Percentiles rank a stretch among this genome's conserved stretches.
Conservation (phyloP, 73 alveolate genomes). For the Paramecium octaurelia region DNA sequence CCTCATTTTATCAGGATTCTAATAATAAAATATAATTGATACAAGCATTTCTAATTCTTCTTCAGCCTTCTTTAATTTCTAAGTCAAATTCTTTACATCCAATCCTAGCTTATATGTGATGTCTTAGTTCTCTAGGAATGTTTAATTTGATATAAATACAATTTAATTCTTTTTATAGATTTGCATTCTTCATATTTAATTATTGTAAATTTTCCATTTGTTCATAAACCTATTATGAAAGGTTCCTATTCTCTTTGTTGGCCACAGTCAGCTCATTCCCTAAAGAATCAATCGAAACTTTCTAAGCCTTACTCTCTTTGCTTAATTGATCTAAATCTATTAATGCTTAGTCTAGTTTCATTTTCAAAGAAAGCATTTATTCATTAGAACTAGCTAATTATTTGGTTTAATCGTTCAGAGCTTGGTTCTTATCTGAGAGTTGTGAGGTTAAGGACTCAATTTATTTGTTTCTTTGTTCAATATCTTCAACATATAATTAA, state of each 20-base stretch:
- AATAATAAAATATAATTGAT: background rate
- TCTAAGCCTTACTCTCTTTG: background rate
- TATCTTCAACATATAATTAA: background rate
- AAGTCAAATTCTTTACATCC: background rate
- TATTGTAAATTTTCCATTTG: background rate
- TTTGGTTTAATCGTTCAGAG: background rate
- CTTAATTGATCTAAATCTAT: background rate
- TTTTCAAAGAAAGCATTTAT: background rate
- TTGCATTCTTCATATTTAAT: background rate
- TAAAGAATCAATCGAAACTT: background rate
- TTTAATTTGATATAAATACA: background rate
- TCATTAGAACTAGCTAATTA: background rate
- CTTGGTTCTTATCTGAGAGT: background rate
- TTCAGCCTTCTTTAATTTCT: background rate
- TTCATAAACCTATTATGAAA: background rate
- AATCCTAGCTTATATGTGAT: background rate
- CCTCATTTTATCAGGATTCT: conserved; percentile 40
- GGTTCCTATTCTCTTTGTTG: conserved; percentile 17
- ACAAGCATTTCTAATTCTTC: conserved; percentile 6
- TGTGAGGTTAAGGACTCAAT: background rate
- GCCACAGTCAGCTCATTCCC: background rate
- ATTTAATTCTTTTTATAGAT: background rate
- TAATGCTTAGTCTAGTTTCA: background rate
- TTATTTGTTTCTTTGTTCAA: background rate
- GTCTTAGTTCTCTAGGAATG: background rate